These are phyloP conservation scores for Kluyveromyces marxianus DNA, from an alignment of 1,139 yeast genomes.

Conservation along the genomic window DNA sequence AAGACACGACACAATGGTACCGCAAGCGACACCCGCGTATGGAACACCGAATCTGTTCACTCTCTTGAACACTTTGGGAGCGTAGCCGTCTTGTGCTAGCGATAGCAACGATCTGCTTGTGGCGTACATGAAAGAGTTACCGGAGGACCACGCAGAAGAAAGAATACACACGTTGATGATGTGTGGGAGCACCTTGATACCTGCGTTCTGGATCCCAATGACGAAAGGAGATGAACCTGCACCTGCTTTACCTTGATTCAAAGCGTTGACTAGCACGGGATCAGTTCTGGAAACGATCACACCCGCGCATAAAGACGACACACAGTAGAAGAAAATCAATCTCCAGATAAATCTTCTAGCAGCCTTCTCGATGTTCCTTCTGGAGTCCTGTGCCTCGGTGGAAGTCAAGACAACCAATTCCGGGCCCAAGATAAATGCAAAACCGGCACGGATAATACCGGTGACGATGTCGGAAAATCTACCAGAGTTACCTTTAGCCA, in stretches of 20 bases:
- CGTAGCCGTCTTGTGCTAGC: conserved; percentile 41
- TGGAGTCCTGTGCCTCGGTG: conserved; percentile 43
- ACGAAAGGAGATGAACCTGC: conserved; percentile 52
- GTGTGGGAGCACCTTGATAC: conserved; percentile 42
- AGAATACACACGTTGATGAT: conserved; percentile 45
- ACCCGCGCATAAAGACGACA: conserved; percentile 39
- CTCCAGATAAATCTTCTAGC: conserved; percentile 42
- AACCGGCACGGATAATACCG: conserved; percentile 53
- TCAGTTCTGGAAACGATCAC: conserved; percentile 43
- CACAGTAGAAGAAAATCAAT: conserved; percentile 38
- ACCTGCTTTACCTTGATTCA: conserved; percentile 34
- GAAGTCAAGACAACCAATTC: conserved; percentile 43
- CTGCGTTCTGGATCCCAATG: conserved; percentile 44
- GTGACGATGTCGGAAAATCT: conserved; percentile 57
- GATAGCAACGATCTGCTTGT: conserved; percentile 41
- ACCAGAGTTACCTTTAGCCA: conserved; percentile 45
- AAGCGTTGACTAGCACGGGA: conserved; percentile 32
- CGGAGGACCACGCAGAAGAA: conserved; percentile 48
- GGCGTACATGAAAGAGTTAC: conserved; percentile 38
- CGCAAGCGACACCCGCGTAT: conserved; percentile 32
- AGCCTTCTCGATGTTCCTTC: conserved; percentile 42
- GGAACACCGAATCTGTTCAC: conserved; percentile 41
- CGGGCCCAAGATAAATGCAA: conserved; percentile 69
- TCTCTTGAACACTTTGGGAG: conserved; percentile 40
- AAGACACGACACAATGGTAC: conserved; percentile 31